Base-by-base conservation (phyloP, 495 filamentous ascomycete genomes). In the Aspergillus cavernicola region DNA sequence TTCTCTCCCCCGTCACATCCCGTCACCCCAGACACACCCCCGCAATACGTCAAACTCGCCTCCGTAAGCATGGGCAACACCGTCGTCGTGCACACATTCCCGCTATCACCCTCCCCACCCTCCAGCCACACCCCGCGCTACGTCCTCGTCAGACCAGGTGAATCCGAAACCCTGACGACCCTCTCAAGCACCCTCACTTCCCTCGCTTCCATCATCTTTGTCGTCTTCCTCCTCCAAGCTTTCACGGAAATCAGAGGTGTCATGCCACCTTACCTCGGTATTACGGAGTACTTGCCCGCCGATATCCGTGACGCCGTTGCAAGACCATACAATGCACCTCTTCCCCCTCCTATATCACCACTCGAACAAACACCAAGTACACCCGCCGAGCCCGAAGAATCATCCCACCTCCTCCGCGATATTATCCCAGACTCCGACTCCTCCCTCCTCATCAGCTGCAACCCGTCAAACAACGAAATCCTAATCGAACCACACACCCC, bases 61-160 rank as follows among this genome's bases (percentile, higher is more conserved):
- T 93, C 88, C 42, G 85, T 89, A 40, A 88, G 86, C 55, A 84
- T 95, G 65, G 89, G 85, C 50, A 92, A 90, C 66, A 92, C 87
- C 8, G 80, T 90, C 38, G 84, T 90, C 39, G 86, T 96, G 29
- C 89, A 96, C 69, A 88, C 87, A 18, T 73, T 97, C 55, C 84
- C 89, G 0, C 82, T 98, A 22, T 77, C 76, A 15, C 80, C 80
- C 15, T 77, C 72, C 55, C 74, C 65, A 43, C 67, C 59, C 55
- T 70, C 58, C 33, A 79, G 71, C 52, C 71, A 66, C 53, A 74
- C 68, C 23, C 76, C 74, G 19, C 85, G 89, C 61, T 92, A 90
- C 67, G 78, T 92, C 24, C 77, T 95, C 29, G 76, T 74, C 7
- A 63, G 83, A 7, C 83, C 85, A 15, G 67, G 69, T 3, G 65